A percentile compares a stretch with the other conserved stretches of the same genome.
These are phyloP conservation scores for Limtongozyma cylindracea DNA, from an alignment of 805 yeast genomes.

Conservation along the genomic window DNA sequence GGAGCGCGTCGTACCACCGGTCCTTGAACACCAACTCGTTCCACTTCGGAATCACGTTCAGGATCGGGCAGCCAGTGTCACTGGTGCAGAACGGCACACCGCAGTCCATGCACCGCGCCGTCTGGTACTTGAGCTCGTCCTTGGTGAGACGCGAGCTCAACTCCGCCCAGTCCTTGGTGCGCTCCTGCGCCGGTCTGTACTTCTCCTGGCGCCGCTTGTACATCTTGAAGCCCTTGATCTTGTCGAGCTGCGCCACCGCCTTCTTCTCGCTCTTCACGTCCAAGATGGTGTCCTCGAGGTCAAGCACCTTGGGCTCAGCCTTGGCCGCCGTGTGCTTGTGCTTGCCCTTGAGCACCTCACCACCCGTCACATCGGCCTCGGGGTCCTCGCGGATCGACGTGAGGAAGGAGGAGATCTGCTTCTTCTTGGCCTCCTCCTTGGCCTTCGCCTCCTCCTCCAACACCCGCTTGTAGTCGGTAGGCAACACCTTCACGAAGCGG, in stretches of 20 bases:
- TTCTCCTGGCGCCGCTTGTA: conserved; percentile 75
- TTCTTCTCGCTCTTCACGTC: conserved; percentile 43
- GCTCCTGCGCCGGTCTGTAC: conserved; percentile 50
- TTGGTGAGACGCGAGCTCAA: conserved; percentile 57
- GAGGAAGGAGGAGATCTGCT: conserved; percentile 40
- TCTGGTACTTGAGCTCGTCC: conserved; percentile 72
- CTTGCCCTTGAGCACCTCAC: conserved; percentile 43
- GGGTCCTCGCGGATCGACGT: conserved; percentile 61
- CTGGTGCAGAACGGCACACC: conserved; percentile 98
- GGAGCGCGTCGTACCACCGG: conserved; percentile 85
- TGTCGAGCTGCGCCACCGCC: conserved; percentile 41
- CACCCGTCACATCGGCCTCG: conserved; percentile 69
- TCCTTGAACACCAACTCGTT: conserved; percentile 88
- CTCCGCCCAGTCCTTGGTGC: conserved; percentile 86
- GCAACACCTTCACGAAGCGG: conserved; percentile 81
- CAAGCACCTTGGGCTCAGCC: conserved; percentile 66
- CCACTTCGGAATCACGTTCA: conserved; percentile 95
- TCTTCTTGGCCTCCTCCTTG: conserved; percentile 35
- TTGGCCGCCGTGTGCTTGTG: conserved; percentile 13
- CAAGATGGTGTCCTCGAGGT: conserved; percentile 69
- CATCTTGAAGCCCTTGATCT: conserved; percentile 78
- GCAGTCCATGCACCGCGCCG: conserved; percentile 98
- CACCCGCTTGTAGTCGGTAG: conserved; percentile 76
- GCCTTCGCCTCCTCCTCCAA: conserved; percentile 50
- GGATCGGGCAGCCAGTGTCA: conserved; percentile 94